A percentile compares a stretch with the other conserved stretches of the same genome.
Conservation (phyloP, 306 rosid species). For the Hippophae rhamnoides region DNA sequence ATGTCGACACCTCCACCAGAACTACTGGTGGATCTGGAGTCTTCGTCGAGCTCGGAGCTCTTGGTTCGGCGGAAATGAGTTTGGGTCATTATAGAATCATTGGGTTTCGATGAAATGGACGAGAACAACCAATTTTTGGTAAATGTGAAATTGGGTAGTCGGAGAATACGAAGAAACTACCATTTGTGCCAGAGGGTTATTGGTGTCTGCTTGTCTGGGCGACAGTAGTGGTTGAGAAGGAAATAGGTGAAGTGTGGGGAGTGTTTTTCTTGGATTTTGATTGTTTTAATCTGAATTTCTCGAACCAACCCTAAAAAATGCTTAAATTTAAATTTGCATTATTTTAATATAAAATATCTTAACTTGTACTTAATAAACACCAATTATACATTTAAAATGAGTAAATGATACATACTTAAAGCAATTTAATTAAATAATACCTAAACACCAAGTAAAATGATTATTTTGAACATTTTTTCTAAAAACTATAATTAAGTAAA, state of each 20-base stretch:
- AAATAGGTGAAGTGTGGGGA: conserved; percentile 2
- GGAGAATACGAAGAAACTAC: conserved; percentile 26
- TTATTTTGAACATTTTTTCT: too few species aligned
- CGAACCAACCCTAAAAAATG: too few species aligned
- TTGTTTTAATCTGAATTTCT: too few species aligned
- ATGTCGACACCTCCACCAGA: conserved; percentile 40
- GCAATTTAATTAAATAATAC: too few species aligned
- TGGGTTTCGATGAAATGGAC: background rate
- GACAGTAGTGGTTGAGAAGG: background rate
- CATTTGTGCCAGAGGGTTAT: background rate
- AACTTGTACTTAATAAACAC: too few species aligned
- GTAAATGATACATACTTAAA: too few species aligned
- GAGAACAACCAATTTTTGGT: background rate
- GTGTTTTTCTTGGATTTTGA: background rate
- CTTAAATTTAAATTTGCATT: too few species aligned
- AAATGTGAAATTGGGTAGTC: conserved; percentile 9
- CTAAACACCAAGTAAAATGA: too few species aligned
- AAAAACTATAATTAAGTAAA: too few species aligned
- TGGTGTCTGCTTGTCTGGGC: background rate
- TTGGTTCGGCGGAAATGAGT: conserved; percentile 10
- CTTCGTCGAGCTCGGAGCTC: conserved; percentile 8
- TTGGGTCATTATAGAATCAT: conserved; percentile 37
- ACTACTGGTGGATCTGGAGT: conserved; percentile 14
- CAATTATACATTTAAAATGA: too few species aligned
- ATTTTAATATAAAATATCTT: too few species aligned